Percentiles rank a stretch among this genome's conserved stretches.
Evolutionary conservation across 768 basidiomycete genomes (phyloP).

Genomic region (Termitomyces sp.): DNA sequence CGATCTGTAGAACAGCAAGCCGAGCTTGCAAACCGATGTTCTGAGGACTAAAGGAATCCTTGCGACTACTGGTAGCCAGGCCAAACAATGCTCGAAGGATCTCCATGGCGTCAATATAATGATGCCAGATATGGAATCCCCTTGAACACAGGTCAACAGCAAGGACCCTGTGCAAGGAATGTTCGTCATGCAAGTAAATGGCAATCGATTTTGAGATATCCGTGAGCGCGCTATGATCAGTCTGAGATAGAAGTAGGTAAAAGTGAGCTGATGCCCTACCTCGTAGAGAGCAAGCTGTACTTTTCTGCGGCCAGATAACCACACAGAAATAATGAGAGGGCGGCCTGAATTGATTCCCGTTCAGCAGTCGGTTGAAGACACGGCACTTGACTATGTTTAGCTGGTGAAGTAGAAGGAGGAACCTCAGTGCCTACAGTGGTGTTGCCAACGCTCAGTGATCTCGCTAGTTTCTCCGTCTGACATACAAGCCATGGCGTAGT

Average conservation of each 20-base stretch:
- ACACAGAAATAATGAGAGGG: conserved; percentile 73
- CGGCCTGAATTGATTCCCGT: conserved; percentile 52
- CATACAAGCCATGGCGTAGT: conserved; percentile 62
- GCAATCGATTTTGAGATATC: conserved; percentile 83
- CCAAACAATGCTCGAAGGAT: conserved; percentile 80
- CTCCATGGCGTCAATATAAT: conserved; percentile 86
- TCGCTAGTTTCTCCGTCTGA: conserved; percentile 60
- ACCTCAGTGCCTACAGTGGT: neutral
- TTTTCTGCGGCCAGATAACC: conserved; percentile 82
- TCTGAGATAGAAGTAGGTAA: neutral
- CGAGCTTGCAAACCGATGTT: conserved; percentile 77
- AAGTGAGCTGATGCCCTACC: conserved; percentile 34
- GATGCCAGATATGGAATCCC: conserved; percentile 93
- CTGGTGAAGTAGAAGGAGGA: neutral
- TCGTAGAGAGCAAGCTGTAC: conserved; percentile 67
- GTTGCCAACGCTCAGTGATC: conserved; percentile 15
- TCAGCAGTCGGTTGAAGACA: conserved; percentile 39
- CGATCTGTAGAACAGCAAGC: conserved; percentile 79
- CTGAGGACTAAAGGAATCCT: conserved; percentile 63
- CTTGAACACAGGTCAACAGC: conserved; percentile 88
- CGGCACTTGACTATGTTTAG: neutral
- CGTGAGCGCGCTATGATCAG: conserved; percentile 55
- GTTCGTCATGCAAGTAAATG: conserved; percentile 71
- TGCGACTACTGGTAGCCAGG: conserved; percentile 67
- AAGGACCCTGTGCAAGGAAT: conserved; percentile 58